These are phyloP conservation scores for Austropuccinia psidii DNA, from an alignment of 1,284 basidiomycete species.

Conservation along the genomic window DNA sequence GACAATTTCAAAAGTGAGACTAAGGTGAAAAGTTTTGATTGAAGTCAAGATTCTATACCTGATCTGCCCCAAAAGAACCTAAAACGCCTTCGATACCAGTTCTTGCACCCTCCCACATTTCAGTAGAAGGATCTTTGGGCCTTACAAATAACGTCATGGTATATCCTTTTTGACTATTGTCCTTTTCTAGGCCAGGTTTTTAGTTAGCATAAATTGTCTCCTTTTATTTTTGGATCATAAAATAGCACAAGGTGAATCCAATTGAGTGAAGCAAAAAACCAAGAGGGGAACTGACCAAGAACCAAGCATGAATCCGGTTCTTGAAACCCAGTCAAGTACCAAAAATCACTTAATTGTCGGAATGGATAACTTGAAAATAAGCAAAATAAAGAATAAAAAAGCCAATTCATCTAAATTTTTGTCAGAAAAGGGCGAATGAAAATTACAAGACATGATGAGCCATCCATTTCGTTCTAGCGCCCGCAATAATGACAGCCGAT, in stretches of 20 bases:
- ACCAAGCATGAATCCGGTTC: constrained; percentile 27
- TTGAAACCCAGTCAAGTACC: constrained; percentile 30
- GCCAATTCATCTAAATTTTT: background rate
- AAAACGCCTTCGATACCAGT: constrained; percentile 43
- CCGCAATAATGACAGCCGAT: constrained; percentile 9
- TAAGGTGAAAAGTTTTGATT: no score
- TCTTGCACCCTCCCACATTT: constrained; percentile 85
- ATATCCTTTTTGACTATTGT: constrained; percentile 65
- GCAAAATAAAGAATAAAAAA: background rate
- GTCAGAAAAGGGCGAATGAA: background rate
- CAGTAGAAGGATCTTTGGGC: constrained; percentile 66
- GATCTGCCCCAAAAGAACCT: constrained; percentile 46
- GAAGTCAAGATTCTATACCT: no score
- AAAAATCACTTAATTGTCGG: constrained; percentile 25
- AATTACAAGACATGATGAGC: constrained; percentile 34
- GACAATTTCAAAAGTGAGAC: no score
- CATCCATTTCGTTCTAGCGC: constrained; percentile 16
- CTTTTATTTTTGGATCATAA: background rate
- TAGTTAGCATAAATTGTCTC: constrained; percentile 6
- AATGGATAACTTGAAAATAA: constrained; percentile 11
- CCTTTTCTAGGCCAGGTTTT: constrained; percentile 56
- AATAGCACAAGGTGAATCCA: background rate
- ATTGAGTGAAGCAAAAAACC: background rate
- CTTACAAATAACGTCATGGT: constrained; percentile 79
- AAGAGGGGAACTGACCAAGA: background rate